These are phyloP conservation scores for Metschnikowia koreensis DNA, from an alignment of 805 yeast species.

Conservation along the genomic window DNA sequence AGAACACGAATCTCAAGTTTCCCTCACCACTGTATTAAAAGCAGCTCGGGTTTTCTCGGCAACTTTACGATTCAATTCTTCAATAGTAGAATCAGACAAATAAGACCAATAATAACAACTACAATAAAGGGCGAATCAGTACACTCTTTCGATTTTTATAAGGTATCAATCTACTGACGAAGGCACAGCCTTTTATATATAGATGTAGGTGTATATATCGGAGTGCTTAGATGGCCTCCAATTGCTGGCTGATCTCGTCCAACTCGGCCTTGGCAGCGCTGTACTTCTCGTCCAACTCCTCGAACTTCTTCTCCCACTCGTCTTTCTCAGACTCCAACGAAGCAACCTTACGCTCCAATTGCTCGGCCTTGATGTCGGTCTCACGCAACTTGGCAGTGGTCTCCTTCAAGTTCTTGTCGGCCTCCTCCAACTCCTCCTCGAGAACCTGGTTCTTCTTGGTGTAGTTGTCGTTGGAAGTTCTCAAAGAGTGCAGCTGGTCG, in stretches of 20 bases:
- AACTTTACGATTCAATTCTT: too few relatives aligned
- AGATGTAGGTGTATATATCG: not conserved
- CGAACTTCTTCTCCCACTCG: conserved; percentile 80
- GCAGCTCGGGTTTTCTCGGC: too few relatives aligned
- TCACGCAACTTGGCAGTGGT: conserved; percentile 93
- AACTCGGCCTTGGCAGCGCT: conserved; percentile 84
- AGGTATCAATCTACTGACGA: conserved; percentile 1
- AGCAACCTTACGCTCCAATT: conserved; percentile 88
- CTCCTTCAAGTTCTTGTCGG: conserved; percentile 87
- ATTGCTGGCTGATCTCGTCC: conserved; percentile 95
- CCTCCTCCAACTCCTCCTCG: conserved; percentile 88
- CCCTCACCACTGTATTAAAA: too few relatives aligned
- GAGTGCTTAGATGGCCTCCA: conserved; percentile 61
- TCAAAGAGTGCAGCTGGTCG: conserved; percentile 85
- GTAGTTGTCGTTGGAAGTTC: conserved; percentile 86
- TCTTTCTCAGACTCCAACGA: conserved; percentile 92
- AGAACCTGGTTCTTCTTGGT: conserved; percentile 84
- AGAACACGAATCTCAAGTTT: too few relatives aligned
- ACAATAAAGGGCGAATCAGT: too few relatives aligned
- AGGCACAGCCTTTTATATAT: not conserved
- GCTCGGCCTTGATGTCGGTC: conserved; percentile 94
- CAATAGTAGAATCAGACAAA: too few relatives aligned
- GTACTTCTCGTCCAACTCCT: conserved; percentile 81
- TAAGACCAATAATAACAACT: too few relatives aligned
- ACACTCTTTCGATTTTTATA: not conserved